These are phyloP conservation scores for Hypomontagnella monticulosa DNA, from an alignment of 495 filamentous ascomycete species.

Conservation along the genomic window DNA sequence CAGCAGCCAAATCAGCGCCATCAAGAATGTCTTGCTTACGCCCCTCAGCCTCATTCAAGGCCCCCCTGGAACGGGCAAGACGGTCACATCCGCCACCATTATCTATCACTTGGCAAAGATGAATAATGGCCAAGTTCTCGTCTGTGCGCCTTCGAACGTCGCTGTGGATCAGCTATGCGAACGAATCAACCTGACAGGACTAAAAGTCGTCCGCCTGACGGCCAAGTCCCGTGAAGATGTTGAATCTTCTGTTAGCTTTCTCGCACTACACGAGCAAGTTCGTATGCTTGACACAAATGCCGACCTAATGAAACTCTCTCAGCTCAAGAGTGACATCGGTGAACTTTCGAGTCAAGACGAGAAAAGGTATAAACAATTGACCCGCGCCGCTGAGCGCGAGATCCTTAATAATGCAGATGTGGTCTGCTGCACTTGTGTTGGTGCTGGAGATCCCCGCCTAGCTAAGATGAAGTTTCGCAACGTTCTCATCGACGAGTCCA, in stretches of 20 bases:
- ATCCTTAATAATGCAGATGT: constrained; percentile 97
- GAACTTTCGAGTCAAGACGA: constrained; percentile 96
- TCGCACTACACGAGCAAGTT: constrained; percentile 96
- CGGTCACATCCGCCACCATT: constrained; percentile 98
- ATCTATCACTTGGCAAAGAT: constrained; percentile 97
- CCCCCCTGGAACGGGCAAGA: constrained; percentile 97
- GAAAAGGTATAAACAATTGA: constrained; percentile 96
- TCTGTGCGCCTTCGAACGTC: constrained; percentile 98
- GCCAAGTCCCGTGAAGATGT: constrained; percentile 99
- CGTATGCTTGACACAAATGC: constrained; percentile 96
- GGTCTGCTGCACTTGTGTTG: constrained; percentile 99
- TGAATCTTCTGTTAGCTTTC: constrained; percentile 92
- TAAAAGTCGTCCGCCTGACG: constrained; percentile 98
- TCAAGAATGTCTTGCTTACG: constrained; percentile 93
- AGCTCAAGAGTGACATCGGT: constrained; percentile 90
- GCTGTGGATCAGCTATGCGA: constrained; percentile 99
- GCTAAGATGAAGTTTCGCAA: constrained; percentile 98
- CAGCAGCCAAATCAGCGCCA: constrained; percentile 93
- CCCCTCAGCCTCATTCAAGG: constrained; percentile 96
- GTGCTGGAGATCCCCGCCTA: constrained; percentile 93
- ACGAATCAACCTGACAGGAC: constrained; percentile 90
- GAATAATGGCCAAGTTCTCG: constrained; percentile 92
- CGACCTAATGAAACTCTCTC: constrained; percentile 88
- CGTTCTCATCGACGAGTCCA: constrained; percentile 97
- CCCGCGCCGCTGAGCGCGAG: constrained; percentile 91